phyloP scores from a whole-genome alignment of 2,329 filamentous ascomycete genomes.

The Trichoderma sp. region DNA sequence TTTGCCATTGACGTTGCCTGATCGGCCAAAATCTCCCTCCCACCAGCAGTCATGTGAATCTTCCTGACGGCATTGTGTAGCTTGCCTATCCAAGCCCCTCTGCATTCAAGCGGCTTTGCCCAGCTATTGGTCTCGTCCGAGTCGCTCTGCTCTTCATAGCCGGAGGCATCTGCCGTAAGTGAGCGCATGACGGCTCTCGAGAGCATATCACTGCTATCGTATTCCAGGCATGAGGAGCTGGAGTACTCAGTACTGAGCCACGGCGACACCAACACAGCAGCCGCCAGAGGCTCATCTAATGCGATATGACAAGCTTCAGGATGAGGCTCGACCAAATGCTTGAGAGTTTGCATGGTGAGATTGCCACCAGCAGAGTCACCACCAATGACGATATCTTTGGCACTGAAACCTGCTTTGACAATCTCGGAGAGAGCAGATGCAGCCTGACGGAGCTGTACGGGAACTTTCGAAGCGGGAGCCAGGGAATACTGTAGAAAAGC shows the following conservation, averaged over 20 bases:
- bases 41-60: constrained; percentile 35
- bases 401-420: constrained; percentile 29
- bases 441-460: constrained; percentile 34
- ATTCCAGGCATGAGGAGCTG: constrained; percentile 27
- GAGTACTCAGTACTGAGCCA: constrained; percentile 28
- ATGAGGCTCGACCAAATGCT: constrained; percentile 35
- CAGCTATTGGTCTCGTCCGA: constrained; percentile 22
- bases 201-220: constrained; percentile 36
- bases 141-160: constrained; percentile 14
- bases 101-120: constrained; percentile 31
- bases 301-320: constrained; percentile 24
- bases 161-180: constrained; percentile 19
- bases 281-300: constrained; percentile 29
- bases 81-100: constrained; percentile 30
- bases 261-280: constrained; percentile 34
- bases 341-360: constrained; percentile 32
- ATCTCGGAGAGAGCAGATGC: constrained; percentile 32
- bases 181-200: constrained; percentile 21
- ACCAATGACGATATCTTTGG: constrained; percentile 34
- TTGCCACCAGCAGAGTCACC: constrained; percentile 40
- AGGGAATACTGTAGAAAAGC: constrained; percentile 37
- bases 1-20: constrained; percentile 29
- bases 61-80: constrained; percentile 23
- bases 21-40: constrained; percentile 33
- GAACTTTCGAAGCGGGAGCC: constrained; percentile 30